phyloP scores from a whole-genome alignment of 2,329 filamentous ascomycete species.

The Neospermospora avenae region DNA sequence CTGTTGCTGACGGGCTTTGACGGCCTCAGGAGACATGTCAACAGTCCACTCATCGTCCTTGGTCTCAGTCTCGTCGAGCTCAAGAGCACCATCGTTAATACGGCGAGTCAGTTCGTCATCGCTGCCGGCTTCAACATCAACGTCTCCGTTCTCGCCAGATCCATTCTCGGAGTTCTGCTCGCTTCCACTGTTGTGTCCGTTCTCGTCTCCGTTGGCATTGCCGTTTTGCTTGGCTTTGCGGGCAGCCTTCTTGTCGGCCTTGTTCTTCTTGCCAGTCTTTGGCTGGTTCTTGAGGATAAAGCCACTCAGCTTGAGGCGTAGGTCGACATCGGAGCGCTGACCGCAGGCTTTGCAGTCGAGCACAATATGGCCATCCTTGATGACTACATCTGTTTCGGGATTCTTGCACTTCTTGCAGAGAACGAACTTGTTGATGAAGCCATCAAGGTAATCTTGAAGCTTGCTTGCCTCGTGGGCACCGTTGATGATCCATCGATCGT shows the following conservation, averaged over 20 bases:
- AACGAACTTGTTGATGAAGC: slow-evolving; percentile 98
- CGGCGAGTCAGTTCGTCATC: slow-evolving; percentile 88
- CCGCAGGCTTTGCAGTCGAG: slow-evolving; percentile 99
- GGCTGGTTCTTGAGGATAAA: slow-evolving; percentile 97
- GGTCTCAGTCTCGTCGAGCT: slow-evolving; percentile 67
- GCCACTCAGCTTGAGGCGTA: slow-evolving; percentile 90
- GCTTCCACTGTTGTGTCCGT: slow-evolving; percentile 55
- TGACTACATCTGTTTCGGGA: slow-evolving; percentile 91
- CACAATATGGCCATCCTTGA: slow-evolving; percentile 89
- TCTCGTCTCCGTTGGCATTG: slow-evolving; percentile 49
- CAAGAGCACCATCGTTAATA: slow-evolving; percentile 64
- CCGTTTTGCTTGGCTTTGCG: slow-evolving; percentile 76
- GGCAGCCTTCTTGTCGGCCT: slow-evolving; percentile 85
- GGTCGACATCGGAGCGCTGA: slow-evolving; percentile 85
- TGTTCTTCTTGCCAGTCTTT: slow-evolving; percentile 96
- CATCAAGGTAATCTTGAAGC: slow-evolving; percentile 96
- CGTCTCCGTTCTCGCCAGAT: slow-evolving; percentile 48
- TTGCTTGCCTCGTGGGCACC: slow-evolving; percentile 92
- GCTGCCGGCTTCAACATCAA: slow-evolving; percentile 67
- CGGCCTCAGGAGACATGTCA: slow-evolving; percentile 91
- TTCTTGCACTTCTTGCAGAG: slow-evolving; percentile 99
- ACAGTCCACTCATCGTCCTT: slow-evolving; percentile 94
- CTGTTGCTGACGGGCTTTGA: slow-evolving; percentile 89
- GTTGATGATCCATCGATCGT: slow-evolving; percentile 99
- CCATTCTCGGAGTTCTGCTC: slow-evolving; percentile 63